Evolutionary conservation across 129 eudicot genomes (phyloP).

Genomic region (Flaveria sonorensis): DNA sequence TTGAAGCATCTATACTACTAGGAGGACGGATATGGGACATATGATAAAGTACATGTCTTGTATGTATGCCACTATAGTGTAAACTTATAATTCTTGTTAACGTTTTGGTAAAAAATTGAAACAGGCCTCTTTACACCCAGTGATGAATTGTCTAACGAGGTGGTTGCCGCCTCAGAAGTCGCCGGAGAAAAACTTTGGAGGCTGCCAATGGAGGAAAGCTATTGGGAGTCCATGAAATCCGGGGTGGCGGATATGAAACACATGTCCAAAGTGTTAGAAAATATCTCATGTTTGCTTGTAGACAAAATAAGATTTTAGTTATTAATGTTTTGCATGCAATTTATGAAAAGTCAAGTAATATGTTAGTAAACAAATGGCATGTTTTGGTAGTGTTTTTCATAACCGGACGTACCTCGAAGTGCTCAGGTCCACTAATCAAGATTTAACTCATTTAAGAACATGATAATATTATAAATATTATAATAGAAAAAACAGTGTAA

Average conservation of each 20-base stretch:
- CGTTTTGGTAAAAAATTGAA: background rate
- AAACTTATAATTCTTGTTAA: background rate
- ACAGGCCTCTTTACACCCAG: constrained; percentile 90
- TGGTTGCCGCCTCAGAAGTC: constrained; percentile 73
- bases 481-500: too few species aligned
- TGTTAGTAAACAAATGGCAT: too few species aligned
- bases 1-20: background rate
- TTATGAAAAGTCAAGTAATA: background rate
- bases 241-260: constrained; percentile 83
- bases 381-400: too few species aligned
- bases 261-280: background rate
- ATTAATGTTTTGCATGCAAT: background rate
- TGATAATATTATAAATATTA: too few species aligned
- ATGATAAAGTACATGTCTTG: background rate
- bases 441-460: too few species aligned
- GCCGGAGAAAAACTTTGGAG: constrained; percentile 97
- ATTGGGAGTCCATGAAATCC: constrained; percentile 36
- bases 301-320: background rate
- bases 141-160: constrained; percentile 85
- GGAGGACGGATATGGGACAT: background rate
- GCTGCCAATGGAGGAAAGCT: constrained; percentile 93
- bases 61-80: background rate
- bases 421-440: too few species aligned
- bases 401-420: too few species aligned
- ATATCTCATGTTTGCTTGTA: background rate